Conservation (phyloP, 208 protist species). For the Porcisia deanei region DNA sequence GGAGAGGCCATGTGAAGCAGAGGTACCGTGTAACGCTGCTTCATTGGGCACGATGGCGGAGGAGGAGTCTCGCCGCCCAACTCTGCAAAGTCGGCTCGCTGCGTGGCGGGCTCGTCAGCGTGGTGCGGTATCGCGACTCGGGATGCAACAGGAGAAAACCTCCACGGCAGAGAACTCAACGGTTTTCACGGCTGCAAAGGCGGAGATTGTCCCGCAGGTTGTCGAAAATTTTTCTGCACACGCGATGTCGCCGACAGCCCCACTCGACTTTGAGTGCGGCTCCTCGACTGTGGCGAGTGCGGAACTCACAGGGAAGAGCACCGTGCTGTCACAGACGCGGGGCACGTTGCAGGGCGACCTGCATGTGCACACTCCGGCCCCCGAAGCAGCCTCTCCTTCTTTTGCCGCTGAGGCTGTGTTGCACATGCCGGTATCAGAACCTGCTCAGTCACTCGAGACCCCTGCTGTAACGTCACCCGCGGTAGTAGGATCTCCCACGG, state of each 20-base stretch:
- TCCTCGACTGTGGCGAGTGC: not conserved
- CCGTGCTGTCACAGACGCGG: not conserved
- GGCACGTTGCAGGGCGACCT: not conserved
- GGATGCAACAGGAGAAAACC: not conserved
- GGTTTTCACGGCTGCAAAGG: not conserved
- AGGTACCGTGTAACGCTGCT: not conserved
- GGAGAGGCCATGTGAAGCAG: slow-evolving; percentile 12
- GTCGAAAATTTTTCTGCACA: not conserved
- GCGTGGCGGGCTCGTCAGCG: slow-evolving; percentile 46
- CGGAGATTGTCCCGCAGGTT: not conserved
- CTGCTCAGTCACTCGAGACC: not conserved
- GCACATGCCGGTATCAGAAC: not conserved
- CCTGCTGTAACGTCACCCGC: not conserved
- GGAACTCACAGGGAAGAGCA: not conserved
- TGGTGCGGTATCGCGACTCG: not conserved
- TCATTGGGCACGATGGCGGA: not conserved
- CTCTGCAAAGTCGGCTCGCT: slow-evolving; percentile 45
- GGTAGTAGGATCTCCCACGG: not conserved
- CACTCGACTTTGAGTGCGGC: not conserved
- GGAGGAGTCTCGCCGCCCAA: not conserved
- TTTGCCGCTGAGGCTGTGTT: not conserved
- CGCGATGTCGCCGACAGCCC: not conserved
- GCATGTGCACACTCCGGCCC: not conserved
- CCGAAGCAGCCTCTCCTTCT: not conserved
- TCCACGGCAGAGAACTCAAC: not conserved